Percentiles rank a stretch among this genome's conserved stretches.
Evolutionary conservation across 164 flowering plant species (phyloP).

Genomic region (Echeveria elegans): DNA sequence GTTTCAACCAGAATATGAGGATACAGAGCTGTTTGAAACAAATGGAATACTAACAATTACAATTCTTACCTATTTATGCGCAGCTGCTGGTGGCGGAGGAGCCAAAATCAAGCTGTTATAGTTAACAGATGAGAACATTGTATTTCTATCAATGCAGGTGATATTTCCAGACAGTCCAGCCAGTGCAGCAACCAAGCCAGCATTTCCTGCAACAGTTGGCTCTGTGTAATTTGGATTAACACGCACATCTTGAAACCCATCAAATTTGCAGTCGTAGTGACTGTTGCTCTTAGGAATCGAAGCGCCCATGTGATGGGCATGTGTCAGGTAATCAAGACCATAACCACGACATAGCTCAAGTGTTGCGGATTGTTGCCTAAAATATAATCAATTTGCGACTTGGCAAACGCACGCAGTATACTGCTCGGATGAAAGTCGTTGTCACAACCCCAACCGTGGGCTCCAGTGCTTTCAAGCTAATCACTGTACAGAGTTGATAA

Average conservation of each 20-base stretch:
- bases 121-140: slow-evolving; percentile 88
- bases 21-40: no score
- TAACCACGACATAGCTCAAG: slow-evolving; percentile 93
- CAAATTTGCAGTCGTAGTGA: slow-evolving; percentile 65
- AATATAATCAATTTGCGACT: slow-evolving; percentile 85
- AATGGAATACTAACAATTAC: neutral
- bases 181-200: slow-evolving; percentile 89
- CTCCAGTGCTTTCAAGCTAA: slow-evolving; percentile 84
- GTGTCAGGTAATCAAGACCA: slow-evolving; percentile 70
- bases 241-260: slow-evolving; percentile 78
- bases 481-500: slow-evolving; percentile 72
- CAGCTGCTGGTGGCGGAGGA: slow-evolving; percentile 75
- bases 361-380: slow-evolving; percentile 86
- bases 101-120: slow-evolving; percentile 62
- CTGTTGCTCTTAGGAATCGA: slow-evolving; percentile 79
- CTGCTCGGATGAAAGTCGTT: slow-evolving; percentile 66
- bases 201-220: slow-evolving; percentile 94
- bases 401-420: slow-evolving; percentile 67
- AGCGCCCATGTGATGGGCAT: slow-evolving; percentile 87
- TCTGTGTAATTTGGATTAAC: slow-evolving; percentile 85
- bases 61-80: slow-evolving; percentile 13
- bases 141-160: slow-evolving; percentile 71
- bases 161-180: slow-evolving; percentile 69
- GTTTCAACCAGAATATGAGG: neutral
- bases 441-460: slow-evolving; percentile 97